These are phyloP conservation scores for Oldenlandia corymbosa DNA, from an alignment of 257 asterid genomes.

Conservation along the genomic window DNA sequence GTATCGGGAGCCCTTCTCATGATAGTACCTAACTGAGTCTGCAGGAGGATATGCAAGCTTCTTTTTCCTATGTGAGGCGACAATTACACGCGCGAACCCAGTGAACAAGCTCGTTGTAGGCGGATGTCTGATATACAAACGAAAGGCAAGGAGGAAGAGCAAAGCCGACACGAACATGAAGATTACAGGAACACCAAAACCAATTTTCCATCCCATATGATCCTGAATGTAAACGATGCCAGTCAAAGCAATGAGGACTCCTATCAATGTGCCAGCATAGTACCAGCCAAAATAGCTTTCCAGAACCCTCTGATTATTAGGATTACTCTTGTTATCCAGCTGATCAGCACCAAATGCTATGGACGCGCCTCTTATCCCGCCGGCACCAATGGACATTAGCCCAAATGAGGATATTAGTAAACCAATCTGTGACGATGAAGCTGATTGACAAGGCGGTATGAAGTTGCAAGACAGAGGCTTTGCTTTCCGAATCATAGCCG, in stretches of 20 bases:
- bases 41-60: conserved; percentile 24
- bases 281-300: conserved; percentile 66
- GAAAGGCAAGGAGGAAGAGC: conserved; percentile 40
- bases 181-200: conserved; percentile 55
- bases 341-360: conserved; percentile 75
- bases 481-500: conserved; percentile 41
- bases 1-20: conserved; percentile 32
- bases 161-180: conserved; percentile 48
- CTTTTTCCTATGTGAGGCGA: conserved; percentile 45
- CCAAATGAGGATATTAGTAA: conserved; percentile 41
- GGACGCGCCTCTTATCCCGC: conserved; percentile 62
- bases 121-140: conserved; percentile 37
- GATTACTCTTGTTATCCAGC: conserved; percentile 32
- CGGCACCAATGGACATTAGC: conserved; percentile 63
- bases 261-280: conserved; percentile 43
- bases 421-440: conserved; percentile 37
- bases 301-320: conserved; percentile 28
- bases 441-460: conserved; percentile 28
- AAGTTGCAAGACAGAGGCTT: conserved; percentile 43
- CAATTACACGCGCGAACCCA: conserved; percentile 38
- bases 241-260: conserved; percentile 49
- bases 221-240: conserved; percentile 63
- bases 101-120: conserved; percentile 38
- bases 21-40: conserved; percentile 29
- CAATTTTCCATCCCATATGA: conserved; percentile 56